phyloP scores from a whole-genome alignment of 805 yeast genomes.

The Metschnikowia santaceciliae region DNA sequence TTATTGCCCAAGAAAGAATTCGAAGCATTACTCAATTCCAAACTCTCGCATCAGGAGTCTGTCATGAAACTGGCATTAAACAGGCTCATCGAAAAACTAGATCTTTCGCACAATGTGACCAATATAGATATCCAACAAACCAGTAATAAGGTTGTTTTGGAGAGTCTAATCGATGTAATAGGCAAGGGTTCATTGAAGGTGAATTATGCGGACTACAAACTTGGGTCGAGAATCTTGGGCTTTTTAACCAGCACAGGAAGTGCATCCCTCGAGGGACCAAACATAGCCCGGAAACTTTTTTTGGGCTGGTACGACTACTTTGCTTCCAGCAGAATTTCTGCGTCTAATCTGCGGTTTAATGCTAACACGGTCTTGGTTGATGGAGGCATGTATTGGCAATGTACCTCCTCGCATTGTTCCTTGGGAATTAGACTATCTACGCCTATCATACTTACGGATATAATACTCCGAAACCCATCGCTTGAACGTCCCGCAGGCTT shows the following conservation, averaged over 20 bases:
- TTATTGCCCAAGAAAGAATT: constrained; percentile 21
- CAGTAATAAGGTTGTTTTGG: constrained; percentile 24
- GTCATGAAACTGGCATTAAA: constrained; percentile 22
- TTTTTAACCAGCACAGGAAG: constrained; percentile 30
- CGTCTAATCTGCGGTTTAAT: constrained; percentile 28
- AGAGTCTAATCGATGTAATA: constrained; percentile 28
- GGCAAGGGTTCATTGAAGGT: constrained; percentile 33
- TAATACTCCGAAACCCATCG: constrained; percentile 22
- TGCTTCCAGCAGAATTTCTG: constrained; percentile 19
- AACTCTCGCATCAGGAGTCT: constrained; percentile 23
- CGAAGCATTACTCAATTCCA: constrained; percentile 20
- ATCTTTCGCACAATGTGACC: constrained; percentile 11
- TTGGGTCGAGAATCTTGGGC: constrained; percentile 39
- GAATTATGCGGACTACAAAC: constrained; percentile 38
- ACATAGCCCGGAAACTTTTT: constrained; percentile 25
- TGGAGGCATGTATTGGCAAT: constrained; percentile 32
- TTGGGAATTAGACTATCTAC: constrained; percentile 33
- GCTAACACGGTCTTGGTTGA: constrained; percentile 38
- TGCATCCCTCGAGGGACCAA: constrained; percentile 9
- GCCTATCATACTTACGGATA: constrained; percentile 33
- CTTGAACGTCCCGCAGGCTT: constrained; percentile 8
- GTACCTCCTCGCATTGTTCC: constrained; percentile 27
- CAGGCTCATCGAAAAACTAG: constrained; percentile 24
- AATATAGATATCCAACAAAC: constrained; percentile 7
- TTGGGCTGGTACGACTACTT: constrained; percentile 41